phyloP scores from a whole-genome alignment of 306 rosid genomes.

The Styphnolobium japonicum region DNA sequence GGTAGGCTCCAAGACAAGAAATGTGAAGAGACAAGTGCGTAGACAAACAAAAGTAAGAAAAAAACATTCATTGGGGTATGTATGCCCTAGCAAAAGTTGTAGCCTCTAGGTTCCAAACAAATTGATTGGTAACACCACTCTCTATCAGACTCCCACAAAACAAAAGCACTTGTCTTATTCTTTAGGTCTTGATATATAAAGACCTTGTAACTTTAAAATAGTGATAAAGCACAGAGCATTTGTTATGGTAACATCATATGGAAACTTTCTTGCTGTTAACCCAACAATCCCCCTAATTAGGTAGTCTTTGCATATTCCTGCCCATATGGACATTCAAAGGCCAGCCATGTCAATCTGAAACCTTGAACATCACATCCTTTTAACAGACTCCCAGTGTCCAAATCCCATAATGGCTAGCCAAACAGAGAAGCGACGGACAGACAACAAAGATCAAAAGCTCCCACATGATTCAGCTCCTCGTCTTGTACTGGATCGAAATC shows the following conservation, averaged over 20 bases:
- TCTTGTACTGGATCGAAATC: slow-evolving; percentile 48
- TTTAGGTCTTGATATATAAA: slow-evolving; percentile 42
- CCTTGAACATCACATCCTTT: slow-evolving; percentile 28
- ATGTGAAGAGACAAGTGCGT: slow-evolving; percentile 35
- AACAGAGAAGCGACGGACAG: neutral
- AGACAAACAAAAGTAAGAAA: slow-evolving; percentile 28
- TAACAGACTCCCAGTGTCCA: slow-evolving; percentile 18
- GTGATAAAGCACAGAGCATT: slow-evolving; percentile 28
- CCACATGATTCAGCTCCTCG: slow-evolving; percentile 17
- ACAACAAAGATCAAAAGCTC: neutral
- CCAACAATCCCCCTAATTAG: slow-evolving; percentile 4
- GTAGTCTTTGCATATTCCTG: neutral
- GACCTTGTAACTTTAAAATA: slow-evolving; percentile 57
- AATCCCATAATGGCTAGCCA: slow-evolving; percentile 17
- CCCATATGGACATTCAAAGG: slow-evolving; percentile 22
- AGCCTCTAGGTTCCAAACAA: slow-evolving; percentile 36
- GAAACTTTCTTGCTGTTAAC: neutral
- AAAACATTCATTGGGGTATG: slow-evolving; percentile 28
- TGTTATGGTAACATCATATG: slow-evolving; percentile 18
- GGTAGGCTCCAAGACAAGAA: slow-evolving; percentile 12
- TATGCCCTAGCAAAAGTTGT: slow-evolving; percentile 21
- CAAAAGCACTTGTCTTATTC: slow-evolving; percentile 31
- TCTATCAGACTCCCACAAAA: neutral
- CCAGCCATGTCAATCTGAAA: slow-evolving; percentile 35
- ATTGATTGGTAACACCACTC: slow-evolving; percentile 1